Evolutionary conservation across 768 basidiomycete species (phyloP).

Genomic region (Coprinellus micaceus): DNA sequence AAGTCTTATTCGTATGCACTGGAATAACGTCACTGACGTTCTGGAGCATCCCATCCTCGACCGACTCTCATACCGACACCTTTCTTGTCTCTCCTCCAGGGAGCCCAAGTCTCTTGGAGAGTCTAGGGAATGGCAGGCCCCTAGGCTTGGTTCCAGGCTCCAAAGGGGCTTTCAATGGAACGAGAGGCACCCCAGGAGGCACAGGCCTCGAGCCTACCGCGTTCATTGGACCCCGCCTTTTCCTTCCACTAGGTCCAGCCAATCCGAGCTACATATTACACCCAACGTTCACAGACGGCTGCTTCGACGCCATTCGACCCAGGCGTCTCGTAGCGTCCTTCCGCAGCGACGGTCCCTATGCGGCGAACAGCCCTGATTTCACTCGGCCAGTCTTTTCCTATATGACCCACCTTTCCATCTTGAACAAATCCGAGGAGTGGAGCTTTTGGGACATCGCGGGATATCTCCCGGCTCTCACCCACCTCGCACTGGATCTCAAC

Average conservation of each 20-base stretch:
- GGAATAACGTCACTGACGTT: constrained; percentile 3
- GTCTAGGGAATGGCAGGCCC: neutral
- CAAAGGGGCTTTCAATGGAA: too few relatives aligned
- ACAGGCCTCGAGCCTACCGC: too few relatives aligned
- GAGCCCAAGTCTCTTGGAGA: neutral
- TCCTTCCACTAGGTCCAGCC: too few relatives aligned
- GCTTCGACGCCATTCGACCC: constrained; percentile 11
- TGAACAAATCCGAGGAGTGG: constrained; percentile 10
- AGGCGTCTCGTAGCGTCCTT: neutral
- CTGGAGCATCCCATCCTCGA: constrained; percentile 5
- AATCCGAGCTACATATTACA: neutral
- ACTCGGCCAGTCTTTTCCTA: neutral
- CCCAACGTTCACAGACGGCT: constrained; percentile 3
- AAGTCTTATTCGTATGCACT: constrained; percentile 4
- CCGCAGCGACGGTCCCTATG: neutral
- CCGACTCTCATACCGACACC: too few relatives aligned
- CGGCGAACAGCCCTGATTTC: constrained; percentile 1
- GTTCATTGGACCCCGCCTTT: neutral
- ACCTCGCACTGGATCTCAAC: constrained; percentile 9
- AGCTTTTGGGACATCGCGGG: neutral
- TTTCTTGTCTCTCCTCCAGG: too few relatives aligned
- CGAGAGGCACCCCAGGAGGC: too few relatives aligned
- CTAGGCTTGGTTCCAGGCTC: too few relatives aligned
- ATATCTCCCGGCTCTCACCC: constrained; percentile 2
- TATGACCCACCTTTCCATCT: constrained; percentile 9